Evolutionary conservation across 2,329 filamentous ascomycete species (phyloP), one percentile per base, ranked within the genome.

Genomic region (Massarina eburnea): DNA sequence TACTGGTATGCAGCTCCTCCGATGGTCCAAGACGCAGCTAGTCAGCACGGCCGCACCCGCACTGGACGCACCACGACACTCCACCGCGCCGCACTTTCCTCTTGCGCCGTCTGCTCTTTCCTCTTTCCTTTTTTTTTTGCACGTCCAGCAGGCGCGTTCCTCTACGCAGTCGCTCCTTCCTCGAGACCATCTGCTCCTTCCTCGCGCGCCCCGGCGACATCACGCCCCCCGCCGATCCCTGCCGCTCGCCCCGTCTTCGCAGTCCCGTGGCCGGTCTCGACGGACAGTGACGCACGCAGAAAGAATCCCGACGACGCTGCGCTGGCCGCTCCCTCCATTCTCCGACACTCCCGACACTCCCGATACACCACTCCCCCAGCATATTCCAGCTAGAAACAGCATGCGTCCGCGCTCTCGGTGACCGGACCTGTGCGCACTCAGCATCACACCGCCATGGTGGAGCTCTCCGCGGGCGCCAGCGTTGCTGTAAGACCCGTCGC

Each of bases 401-500:
- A 71, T 71, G 68, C 53, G 42, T 57, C 40, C 49, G 43, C 54
- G 46, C 33, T 46, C 45, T 35, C 59, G 67, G 66, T 70, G 69
- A 58, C 62, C 54, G 47, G 41, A 51, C 48, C 50, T 43, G 48
- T 48, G 48, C 48, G 41, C 53, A 54, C 54, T 49, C 53, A 43
- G 53, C 56, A 49, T 43, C 42, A 19, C 35, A 34, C 27, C 52
- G 57, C n/a, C 55, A 72, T 71, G 66, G 69, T 71, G 51, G 69
- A 70, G 53, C 66, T 73, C 41, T 72, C 71, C 49, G 57, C 69
- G 40, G 65, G 67, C 55, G 71, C 66, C 51, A 72, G 69, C 62
- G 64, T 73, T 52, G 68, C 70, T 56, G 71, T 73, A 54, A 58
- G 71, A 26, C n/a, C 36, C 22, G 22, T 26, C 29, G 27, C 35